A percentile compares a stretch with the other conserved stretches of the same genome.
Evolutionary conservation across 305 asterid species (phyloP).

Genomic region (Lippia alba): DNA sequence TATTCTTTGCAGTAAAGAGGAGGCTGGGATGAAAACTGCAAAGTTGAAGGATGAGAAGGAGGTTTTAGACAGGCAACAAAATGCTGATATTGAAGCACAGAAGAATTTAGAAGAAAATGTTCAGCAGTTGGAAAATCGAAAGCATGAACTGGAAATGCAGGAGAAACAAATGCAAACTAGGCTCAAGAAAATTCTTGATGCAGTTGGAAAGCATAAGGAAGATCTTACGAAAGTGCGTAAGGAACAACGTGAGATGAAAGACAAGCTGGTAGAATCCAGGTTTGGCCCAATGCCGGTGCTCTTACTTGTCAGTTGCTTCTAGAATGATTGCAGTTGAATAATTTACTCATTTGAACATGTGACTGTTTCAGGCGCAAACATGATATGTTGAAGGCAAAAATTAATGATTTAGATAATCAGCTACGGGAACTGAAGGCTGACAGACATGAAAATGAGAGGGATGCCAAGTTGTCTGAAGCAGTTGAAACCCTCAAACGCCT

Average conservation of each 20-base stretch:
- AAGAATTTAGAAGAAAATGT: constrained; percentile 95
- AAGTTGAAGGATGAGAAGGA: constrained; percentile 95
- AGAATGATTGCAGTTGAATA: constrained; percentile 23
- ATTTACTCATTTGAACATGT: constrained; percentile 22
- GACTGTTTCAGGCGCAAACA: constrained; percentile 60
- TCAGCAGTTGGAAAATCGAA: constrained; percentile 88
- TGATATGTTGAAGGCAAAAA: constrained; percentile 77
- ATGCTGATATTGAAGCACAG: constrained; percentile 86
- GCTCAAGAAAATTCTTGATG: constrained; percentile 71
- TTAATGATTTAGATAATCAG: constrained; percentile 79
- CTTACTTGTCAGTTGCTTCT: constrained; percentile 33
- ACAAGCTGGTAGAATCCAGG: constrained; percentile 83
- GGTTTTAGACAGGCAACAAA: constrained; percentile 93
- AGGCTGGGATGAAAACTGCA: constrained; percentile 98
- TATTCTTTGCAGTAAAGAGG: constrained; percentile 82
- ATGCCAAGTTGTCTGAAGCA: constrained; percentile 86
- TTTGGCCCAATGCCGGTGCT: constrained; percentile 40
- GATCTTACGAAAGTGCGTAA: constrained; percentile 67
- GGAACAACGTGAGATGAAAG: constrained; percentile 90
- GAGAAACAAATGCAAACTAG: constrained; percentile 90
- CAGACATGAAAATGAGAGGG: constrained; percentile 95
- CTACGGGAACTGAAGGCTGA: constrained; percentile 96
- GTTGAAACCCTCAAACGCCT: constrained; percentile 92
- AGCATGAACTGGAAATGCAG: constrained; percentile 89
- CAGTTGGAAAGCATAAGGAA: constrained; percentile 82